Percentiles rank a stretch among this genome's conserved stretches.
These are phyloP conservation scores for Russula sp. DNA, from an alignment of 768 basidiomycete genomes.

Conservation along the genomic window DNA sequence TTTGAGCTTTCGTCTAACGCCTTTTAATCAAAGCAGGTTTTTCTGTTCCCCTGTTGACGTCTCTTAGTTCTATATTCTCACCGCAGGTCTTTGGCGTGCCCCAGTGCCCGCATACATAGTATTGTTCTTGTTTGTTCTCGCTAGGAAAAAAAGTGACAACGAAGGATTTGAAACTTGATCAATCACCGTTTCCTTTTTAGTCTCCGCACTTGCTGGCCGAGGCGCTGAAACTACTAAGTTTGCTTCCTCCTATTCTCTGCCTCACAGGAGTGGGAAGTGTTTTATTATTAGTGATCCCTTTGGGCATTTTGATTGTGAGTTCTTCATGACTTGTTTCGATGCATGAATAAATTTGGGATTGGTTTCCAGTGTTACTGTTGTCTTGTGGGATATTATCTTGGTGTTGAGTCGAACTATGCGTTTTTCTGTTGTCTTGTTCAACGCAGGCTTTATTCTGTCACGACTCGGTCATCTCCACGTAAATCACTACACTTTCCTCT, in stretches of 20 bases:
- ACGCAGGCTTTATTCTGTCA: not conserved
- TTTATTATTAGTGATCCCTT: not conserved
- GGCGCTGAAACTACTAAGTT: not conserved
- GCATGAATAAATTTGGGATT: not conserved
- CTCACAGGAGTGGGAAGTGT: not conserved
- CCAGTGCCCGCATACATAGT: not conserved
- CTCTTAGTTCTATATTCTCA: not conserved
- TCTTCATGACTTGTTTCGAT: not conserved
- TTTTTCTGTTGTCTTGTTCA: too few species aligned
- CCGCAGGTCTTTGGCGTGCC: not conserved
- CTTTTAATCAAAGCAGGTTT: not conserved
- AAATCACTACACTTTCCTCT: not conserved
- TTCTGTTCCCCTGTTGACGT: not conserved
- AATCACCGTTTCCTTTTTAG: not conserved
- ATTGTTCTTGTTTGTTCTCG: too few species aligned
- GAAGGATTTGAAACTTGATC: not conserved
- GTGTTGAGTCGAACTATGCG: not conserved
- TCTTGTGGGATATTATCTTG: not conserved
- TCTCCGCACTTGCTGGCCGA: not conserved
- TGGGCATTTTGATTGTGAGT: not conserved
- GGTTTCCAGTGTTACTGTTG: not conserved
- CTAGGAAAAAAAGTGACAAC: too few species aligned
- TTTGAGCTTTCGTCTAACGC: not conserved
- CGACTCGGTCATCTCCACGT: not conserved
- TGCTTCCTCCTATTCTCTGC: too few species aligned